These are phyloP conservation scores for Arthrobotrys musiformis DNA, from an alignment of 2,329 filamentous ascomycete genomes.

Conservation along the genomic window DNA sequence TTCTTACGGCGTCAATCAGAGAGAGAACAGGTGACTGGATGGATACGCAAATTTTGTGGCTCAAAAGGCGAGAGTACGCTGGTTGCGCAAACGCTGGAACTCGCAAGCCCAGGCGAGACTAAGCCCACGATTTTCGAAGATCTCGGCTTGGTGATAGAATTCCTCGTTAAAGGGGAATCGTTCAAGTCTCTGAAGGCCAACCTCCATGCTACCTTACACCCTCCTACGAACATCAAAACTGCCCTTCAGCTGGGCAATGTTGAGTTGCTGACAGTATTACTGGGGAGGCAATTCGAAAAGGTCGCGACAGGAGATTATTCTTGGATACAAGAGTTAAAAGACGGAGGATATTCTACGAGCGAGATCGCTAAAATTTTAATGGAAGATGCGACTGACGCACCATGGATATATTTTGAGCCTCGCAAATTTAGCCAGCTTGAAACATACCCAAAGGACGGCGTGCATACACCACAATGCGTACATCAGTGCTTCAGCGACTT, in stretches of 20 bases:
- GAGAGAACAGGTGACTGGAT: too few relatives aligned
- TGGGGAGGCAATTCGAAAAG: not conserved
- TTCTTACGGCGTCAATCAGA: too few relatives aligned
- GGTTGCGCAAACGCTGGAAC: too few relatives aligned
- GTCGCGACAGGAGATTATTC: not conserved
- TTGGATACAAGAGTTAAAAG: constrained; percentile 14
- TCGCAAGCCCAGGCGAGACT: too few relatives aligned
- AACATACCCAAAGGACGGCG: not conserved
- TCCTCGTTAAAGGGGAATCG: too few relatives aligned
- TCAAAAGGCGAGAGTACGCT: too few relatives aligned
- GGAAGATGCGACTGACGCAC: constrained; percentile 10
- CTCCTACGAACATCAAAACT: not conserved
- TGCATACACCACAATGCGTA: not conserved
- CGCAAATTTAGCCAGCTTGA: not conserved
- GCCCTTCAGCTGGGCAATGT: not conserved
- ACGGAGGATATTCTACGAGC: constrained; percentile 1
- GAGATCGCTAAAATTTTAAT: constrained; percentile 20
- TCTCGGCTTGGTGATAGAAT: too few relatives aligned
- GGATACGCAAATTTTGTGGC: too few relatives aligned
- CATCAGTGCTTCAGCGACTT: not conserved
- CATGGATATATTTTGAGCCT: constrained; percentile 28
- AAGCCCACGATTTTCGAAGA: too few relatives aligned
- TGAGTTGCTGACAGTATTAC: not conserved
- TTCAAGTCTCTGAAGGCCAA: too few relatives aligned
- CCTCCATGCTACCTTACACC: too few relatives aligned